Evolutionary conservation across 805 yeast species (phyloP).

Genomic region (Brettanomyces naardenensis): DNA sequence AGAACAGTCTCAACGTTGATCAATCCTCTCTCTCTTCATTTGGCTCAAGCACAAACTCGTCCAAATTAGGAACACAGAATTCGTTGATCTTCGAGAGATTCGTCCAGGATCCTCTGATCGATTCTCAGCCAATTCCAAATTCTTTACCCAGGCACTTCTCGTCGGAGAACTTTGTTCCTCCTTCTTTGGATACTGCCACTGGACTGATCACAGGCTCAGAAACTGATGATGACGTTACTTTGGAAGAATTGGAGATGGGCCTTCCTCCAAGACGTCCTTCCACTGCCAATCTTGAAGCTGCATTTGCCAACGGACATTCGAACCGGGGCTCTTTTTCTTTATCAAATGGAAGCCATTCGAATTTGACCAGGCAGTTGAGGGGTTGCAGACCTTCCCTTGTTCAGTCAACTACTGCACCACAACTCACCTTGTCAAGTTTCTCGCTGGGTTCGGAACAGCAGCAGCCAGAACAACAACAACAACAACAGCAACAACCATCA

Average conservation of each 20-base stretch:
- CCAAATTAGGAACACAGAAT: conserved; percentile 16
- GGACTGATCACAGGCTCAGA: conserved; percentile 28
- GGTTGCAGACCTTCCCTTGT: conserved; percentile 7
- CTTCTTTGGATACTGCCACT: conserved; percentile 45
- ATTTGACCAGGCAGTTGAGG: conserved; percentile 20
- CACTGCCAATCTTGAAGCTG: conserved; percentile 39
- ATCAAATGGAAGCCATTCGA: conserved; percentile 17
- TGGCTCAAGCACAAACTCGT: conserved; percentile 5
- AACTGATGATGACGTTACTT: conserved; percentile 8
- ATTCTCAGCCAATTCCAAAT: conserved; percentile 21
- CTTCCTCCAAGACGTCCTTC: conserved; percentile 44
- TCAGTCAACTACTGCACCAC: conserved; percentile 8
- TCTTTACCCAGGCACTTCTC: conserved; percentile 31
- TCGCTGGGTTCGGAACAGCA: conserved; percentile 7
- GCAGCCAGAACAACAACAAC: background rate
- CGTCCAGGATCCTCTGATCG: conserved; percentile 49
- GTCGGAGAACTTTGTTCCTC: conserved; percentile 46
- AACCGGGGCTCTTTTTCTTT: background rate
- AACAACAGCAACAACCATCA: conserved; percentile 4
- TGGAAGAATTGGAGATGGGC: conserved; percentile 39
- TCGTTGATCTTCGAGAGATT: conserved; percentile 59
- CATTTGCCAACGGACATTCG: conserved; percentile 12
- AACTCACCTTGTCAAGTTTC: background rate
- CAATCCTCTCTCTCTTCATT: conserved; percentile 9
- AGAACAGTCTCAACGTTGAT: conserved; percentile 5